phyloP scores from a whole-genome alignment of 2,329 filamentous ascomycete species.

The Dactylonectria macrodidyma region DNA sequence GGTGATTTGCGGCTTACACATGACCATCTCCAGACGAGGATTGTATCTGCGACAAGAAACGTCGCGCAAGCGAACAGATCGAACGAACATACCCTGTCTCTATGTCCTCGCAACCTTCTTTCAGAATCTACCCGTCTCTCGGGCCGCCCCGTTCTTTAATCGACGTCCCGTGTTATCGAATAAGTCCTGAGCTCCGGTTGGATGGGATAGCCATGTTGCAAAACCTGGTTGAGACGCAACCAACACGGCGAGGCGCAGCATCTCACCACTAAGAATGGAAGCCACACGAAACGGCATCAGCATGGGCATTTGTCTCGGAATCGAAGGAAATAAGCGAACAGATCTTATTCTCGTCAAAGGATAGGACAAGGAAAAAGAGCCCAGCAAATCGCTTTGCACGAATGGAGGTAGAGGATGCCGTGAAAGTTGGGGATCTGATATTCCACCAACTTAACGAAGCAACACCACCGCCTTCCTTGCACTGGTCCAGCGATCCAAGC shows the following conservation, averaged over 20 bases:
- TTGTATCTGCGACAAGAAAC: not conserved
- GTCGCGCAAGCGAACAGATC: not conserved
- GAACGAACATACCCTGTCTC: slow-evolving; percentile 5
- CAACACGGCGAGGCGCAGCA: slow-evolving; percentile 5
- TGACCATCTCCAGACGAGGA: not conserved
- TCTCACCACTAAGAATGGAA: not conserved
- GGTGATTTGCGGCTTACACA: not conserved
- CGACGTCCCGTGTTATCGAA: not conserved
- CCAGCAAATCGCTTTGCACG: not conserved
- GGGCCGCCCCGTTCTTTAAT: slow-evolving; percentile 15
- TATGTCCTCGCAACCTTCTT: not conserved
- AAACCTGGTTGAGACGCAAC: slow-evolving; percentile 8
- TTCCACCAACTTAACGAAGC: not conserved
- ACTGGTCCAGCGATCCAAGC: not conserved
- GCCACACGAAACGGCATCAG: not conserved
- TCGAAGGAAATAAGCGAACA: not conserved
- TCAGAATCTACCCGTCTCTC: slow-evolving; percentile 9
- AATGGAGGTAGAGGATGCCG: not conserved
- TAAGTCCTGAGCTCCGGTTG: slow-evolving; percentile 6
- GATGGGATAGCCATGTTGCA: not conserved
- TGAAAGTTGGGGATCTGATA: not conserved
- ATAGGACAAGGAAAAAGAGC: not conserved
- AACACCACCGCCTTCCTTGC: not conserved
- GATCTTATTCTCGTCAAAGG: not conserved
- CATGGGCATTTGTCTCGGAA: not conserved